These are phyloP conservation scores for Rickenella mellea DNA, from an alignment of 768 basidiomycete species.

Conservation along the genomic window DNA sequence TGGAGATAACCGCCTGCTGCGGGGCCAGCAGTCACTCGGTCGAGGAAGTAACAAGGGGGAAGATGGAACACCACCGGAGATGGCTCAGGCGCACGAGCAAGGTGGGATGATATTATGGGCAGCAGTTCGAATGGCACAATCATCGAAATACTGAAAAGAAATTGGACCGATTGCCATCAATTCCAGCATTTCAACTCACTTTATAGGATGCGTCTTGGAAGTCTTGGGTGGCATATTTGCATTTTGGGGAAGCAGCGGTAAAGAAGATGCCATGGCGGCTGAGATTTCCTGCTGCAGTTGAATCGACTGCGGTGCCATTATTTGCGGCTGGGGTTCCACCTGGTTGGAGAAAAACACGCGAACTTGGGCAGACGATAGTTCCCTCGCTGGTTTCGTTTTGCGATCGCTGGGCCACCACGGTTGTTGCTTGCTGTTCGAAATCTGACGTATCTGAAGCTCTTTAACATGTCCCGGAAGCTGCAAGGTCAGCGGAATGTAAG, in stretches of 20 bases:
- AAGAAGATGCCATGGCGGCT: slow-evolving; percentile 42
- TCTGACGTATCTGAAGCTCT: slow-evolving; percentile 45
- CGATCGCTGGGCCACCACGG: slow-evolving; percentile 42
- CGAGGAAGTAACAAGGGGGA: slow-evolving; percentile 32
- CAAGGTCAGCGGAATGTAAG: slow-evolving; percentile 56
- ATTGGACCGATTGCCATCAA: background rate
- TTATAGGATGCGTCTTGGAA: slow-evolving; percentile 75
- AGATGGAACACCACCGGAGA: slow-evolving; percentile 38
- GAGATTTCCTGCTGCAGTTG: slow-evolving; percentile 38
- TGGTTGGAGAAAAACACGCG: background rate
- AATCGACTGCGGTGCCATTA: background rate
- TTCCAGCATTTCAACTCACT: slow-evolving; percentile 34
- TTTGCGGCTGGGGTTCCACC: background rate
- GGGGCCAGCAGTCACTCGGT: slow-evolving; percentile 22
- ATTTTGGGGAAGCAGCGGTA: slow-evolving; percentile 17
- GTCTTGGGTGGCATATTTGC: slow-evolving; percentile 37
- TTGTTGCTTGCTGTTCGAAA: slow-evolving; percentile 21
- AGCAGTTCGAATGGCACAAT: slow-evolving; percentile 54
- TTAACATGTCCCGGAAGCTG: slow-evolving; percentile 49
- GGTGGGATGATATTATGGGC: slow-evolving; percentile 39
- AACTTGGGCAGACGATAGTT: background rate
- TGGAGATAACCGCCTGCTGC: background rate
- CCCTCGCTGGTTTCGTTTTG: background rate
- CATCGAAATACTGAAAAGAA: slow-evolving; percentile 41
- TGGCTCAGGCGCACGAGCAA: slow-evolving; percentile 16